Base-by-base conservation (phyloP, 2,329 filamentous ascomycete genomes). In the Trichoderma simmonsii region DNA sequence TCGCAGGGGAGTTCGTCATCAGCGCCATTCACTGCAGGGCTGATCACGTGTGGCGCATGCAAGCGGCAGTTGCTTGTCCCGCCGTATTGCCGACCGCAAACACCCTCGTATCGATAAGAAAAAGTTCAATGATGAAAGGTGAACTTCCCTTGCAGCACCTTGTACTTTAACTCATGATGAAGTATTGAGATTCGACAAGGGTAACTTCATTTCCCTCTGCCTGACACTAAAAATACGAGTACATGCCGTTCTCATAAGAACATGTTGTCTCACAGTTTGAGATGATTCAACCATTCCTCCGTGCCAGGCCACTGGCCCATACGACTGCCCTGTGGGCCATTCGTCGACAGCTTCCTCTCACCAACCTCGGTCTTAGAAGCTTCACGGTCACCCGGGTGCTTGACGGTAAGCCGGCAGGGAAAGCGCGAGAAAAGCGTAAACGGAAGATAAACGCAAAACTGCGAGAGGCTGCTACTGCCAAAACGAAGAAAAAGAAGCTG, bases 251-350 rank as follows among this genome's bases (percentile, higher is more conserved):
- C 7, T 28, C 21, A n/a, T 62, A 15, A 54, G n/a, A 32, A 21
- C 36, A 62, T 54, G 39, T 61, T n/a, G 39, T 54, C 67, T 54
- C 67, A 70, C 14, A 26, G 9, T 28, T 51, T 64, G 70, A 76
- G 68, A 81, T 81, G 80, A 77, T 81, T 76, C 79, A 79, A 4
- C 60, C 64, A 62, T 60, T 64, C 56, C 63, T 71, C 9, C 72
- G 56, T 24, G 60, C 63, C 24, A 68, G 63, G n/a, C 61, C 68
- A 34, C 43, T 68, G 72, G 72, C 57, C 36, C 56, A 28, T 18
- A 34, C 36, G 3, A 30, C 21, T 36, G 11, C 70, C 54, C 39
- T 69, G 18, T 51, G 70, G 39, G 18, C 48, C 28, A 24, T 54
- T 32, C 24, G 39, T 11, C 30, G 60, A 30, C 56, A 36, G 18